Conservation (phyloP, 2,329 filamentous ascomycete species). For the Colletotrichum echinochloae region DNA sequence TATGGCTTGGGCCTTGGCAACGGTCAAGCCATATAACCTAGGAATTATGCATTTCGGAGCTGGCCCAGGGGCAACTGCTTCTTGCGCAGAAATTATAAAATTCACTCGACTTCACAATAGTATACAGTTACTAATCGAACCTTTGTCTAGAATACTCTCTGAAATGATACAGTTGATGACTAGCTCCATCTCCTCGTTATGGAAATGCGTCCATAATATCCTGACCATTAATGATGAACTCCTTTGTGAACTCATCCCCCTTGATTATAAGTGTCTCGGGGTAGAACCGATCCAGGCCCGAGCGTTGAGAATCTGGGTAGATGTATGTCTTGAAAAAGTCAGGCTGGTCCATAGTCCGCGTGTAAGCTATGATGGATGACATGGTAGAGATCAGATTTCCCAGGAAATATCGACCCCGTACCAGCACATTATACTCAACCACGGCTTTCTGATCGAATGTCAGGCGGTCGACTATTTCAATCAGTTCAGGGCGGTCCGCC, state of each 20-base stretch:
- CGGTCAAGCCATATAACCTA: too few species aligned
- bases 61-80: too few species aligned
- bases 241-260: slow-evolving; percentile 7
- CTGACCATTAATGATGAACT: not conserved
- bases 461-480: not conserved
- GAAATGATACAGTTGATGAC: too few species aligned
- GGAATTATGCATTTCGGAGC: too few species aligned
- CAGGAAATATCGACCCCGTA: slow-evolving; percentile 7
- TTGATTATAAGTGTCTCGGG: not conserved
- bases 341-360: slow-evolving; percentile 4
- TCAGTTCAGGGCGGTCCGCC: slow-evolving; percentile 6
- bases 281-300: slow-evolving; percentile 5
- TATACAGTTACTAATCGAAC: too few species aligned
- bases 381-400: slow-evolving; percentile 13
- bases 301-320: not conserved
- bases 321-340: slow-evolving; percentile 5
- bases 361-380: slow-evolving; percentile 5
- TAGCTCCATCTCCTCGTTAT: too few species aligned
- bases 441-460: slow-evolving; percentile 6
- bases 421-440: slow-evolving; percentile 2
- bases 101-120: too few species aligned
- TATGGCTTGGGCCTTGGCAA: too few species aligned
- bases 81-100: too few species aligned
- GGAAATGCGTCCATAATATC: not conserved
- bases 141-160: too few species aligned